Evolutionary conservation across 2,329 filamentous ascomycete species (phyloP).

Genomic region (Sordariomycetes sp.): DNA sequence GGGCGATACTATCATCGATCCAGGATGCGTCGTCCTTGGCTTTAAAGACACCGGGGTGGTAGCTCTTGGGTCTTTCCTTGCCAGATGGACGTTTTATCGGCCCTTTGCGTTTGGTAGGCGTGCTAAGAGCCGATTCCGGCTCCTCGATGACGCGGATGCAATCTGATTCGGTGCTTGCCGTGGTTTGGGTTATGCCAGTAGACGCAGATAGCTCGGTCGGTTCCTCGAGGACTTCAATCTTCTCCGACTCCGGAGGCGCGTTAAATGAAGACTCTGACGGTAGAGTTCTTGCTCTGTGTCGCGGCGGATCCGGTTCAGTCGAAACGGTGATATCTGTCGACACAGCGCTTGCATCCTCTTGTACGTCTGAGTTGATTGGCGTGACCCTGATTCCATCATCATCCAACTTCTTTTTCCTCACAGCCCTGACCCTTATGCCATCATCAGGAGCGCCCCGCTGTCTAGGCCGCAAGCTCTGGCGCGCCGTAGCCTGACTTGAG

Average conservation of each 20-base stretch:
- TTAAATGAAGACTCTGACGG: conserved; percentile 9
- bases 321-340: conserved; percentile 1
- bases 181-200: no score
- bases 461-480: conserved; percentile 5
- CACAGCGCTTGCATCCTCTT: conserved; percentile 9
- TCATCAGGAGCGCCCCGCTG: conserved; percentile 20
- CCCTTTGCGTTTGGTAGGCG: conserved; percentile 25
- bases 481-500: conserved; percentile 16
- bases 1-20: conserved; percentile 17
- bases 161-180: conserved; percentile 8
- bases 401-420: conserved; percentile 18
- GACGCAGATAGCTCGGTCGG: conserved; percentile 10
- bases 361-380: conserved; percentile 6
- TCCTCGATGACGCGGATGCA: conserved; percentile 24
- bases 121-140: conserved; percentile 23
- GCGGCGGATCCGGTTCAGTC: not conserved
- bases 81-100: conserved; percentile 6
- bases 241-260: conserved; percentile 6
- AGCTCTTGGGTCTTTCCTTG: conserved; percentile 15
- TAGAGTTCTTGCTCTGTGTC: not conserved
- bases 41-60: conserved; percentile 10
- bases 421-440: conserved; percentile 34
- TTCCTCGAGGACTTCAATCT: conserved; percentile 17
- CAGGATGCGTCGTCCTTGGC: conserved; percentile 17
- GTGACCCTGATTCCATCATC: conserved; percentile 22